phyloP scores from a whole-genome alignment of 352 stramenopile genomes.

The Albugo candida region DNA sequence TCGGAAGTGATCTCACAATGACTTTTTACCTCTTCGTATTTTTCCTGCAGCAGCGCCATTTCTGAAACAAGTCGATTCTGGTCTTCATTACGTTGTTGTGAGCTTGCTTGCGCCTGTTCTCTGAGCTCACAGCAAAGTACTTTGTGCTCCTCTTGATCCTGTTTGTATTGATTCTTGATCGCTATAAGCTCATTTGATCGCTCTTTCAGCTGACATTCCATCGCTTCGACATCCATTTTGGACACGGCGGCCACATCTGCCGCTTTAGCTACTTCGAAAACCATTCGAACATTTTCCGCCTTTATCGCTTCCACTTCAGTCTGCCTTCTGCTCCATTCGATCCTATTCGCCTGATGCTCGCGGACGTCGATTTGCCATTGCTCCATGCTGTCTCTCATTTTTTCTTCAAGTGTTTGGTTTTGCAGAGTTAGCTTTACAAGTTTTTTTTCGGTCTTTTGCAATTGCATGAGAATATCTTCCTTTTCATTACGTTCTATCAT shows the following conservation, averaged over 20 bases:
- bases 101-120: too few relatives aligned
- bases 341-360: background rate
- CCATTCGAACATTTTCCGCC: conserved; percentile 51
- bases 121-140: too few relatives aligned
- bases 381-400: background rate
- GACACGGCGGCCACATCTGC: conserved; percentile 27
- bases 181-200: background rate
- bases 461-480: background rate
- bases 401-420: background rate
- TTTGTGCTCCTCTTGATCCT: too few relatives aligned
- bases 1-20: conserved; percentile 14
- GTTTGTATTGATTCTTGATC: too few relatives aligned
- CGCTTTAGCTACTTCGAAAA: conserved; percentile 55
- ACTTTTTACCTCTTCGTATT: conserved; percentile 19
- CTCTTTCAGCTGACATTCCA: background rate
- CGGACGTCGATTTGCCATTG: conserved; percentile 2
- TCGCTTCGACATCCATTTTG: background rate
- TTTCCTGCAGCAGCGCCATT: conserved; percentile 32
- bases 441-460: conserved; percentile 2
- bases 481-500: background rate
- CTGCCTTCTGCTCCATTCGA: conserved; percentile 12
- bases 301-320: conserved; percentile 35
- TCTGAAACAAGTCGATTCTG: background rate
- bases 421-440: background rate
- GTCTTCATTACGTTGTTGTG: too few relatives aligned